These are phyloP conservation scores for Dendrobium nobile DNA, from an alignment of 106 monocot species.

Conservation along the genomic window DNA sequence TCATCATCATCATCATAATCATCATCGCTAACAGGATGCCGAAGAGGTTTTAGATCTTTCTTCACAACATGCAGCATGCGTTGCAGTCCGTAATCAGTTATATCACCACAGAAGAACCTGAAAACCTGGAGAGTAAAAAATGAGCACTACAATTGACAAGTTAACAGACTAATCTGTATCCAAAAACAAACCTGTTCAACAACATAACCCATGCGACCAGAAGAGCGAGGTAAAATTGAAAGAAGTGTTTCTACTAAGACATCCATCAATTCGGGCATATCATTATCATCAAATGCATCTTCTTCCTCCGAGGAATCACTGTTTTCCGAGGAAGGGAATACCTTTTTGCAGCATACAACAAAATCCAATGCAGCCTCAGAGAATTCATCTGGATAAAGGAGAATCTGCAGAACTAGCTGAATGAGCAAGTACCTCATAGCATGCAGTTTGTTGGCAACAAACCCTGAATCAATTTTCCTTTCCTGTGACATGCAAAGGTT, in stretches of 20 bases:
- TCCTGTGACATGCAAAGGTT: conserved; percentile 35
- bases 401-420: conserved; percentile 80
- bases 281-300: conserved; percentile 40
- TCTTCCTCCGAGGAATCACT: conserved; percentile 36
- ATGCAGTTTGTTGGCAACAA: conserved; percentile 60
- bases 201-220: conserved; percentile 54
- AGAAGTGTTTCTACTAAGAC: conserved; percentile 80
- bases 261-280: conserved; percentile 59
- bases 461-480: conserved; percentile 35
- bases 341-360: conserved; percentile 79
- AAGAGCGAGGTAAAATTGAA: conserved; percentile 69
- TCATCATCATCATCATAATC: conserved; percentile 54
- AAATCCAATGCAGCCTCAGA: conserved; percentile 72
- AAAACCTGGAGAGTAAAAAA: conserved; percentile 58
- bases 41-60: conserved; percentile 73
- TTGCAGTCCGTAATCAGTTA: conserved; percentile 63
- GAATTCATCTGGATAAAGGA: conserved; percentile 66
- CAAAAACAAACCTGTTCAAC: conserved; percentile 62
- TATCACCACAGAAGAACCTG: conserved; percentile 60
- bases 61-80: conserved; percentile 73
- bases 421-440: conserved; percentile 76
- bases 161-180: background rate
- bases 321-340: conserved; percentile 49
- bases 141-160: background rate
- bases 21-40: conserved; percentile 35